Conservation (phyloP, 345 rosid genomes). For the Eutrema yunnanense region DNA sequence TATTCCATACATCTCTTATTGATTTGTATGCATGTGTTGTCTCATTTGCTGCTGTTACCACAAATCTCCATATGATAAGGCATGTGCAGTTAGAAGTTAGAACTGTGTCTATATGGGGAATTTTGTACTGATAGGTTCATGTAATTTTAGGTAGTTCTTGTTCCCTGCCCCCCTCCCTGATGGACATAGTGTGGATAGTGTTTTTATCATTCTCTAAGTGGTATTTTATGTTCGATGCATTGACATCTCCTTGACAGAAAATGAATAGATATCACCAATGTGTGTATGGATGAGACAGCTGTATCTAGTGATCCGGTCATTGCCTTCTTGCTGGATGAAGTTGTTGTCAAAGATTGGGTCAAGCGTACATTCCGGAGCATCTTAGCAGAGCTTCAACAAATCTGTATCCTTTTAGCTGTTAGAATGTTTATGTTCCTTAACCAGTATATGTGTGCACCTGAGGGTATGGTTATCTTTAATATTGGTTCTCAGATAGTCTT, state of each 20-base stretch:
- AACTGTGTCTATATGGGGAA: neutral
- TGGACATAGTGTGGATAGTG: neutral
- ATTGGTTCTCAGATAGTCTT: constrained; percentile 50
- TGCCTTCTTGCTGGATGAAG: constrained; percentile 98
- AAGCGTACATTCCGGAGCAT: constrained; percentile 65
- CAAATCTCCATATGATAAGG: neutral
- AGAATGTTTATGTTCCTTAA: constrained; percentile 5
- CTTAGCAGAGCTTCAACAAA: constrained; percentile 49
- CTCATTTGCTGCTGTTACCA: neutral
- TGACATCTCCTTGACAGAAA: constrained; percentile 42
- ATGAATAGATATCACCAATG: constrained; percentile 79
- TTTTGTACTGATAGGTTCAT: neutral
- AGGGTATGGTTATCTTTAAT: constrained; percentile 37
- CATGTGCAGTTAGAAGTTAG: neutral
- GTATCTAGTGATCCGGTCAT: constrained; percentile 93
- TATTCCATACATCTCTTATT: neutral
- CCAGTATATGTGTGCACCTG: constrained; percentile 7
- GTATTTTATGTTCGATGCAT: neutral
- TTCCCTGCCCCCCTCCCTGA: neutral
- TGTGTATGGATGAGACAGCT: constrained; percentile 97
- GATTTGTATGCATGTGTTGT: neutral
- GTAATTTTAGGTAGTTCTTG: neutral
- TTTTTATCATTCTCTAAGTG: neutral
- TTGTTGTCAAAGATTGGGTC: constrained; percentile 98
- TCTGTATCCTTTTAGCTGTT: constrained; percentile 69